These are phyloP conservation scores for Pyrenopolyporus hunteri DNA, from an alignment of 495 filamentous ascomycete genomes.

Conservation along the genomic window DNA sequence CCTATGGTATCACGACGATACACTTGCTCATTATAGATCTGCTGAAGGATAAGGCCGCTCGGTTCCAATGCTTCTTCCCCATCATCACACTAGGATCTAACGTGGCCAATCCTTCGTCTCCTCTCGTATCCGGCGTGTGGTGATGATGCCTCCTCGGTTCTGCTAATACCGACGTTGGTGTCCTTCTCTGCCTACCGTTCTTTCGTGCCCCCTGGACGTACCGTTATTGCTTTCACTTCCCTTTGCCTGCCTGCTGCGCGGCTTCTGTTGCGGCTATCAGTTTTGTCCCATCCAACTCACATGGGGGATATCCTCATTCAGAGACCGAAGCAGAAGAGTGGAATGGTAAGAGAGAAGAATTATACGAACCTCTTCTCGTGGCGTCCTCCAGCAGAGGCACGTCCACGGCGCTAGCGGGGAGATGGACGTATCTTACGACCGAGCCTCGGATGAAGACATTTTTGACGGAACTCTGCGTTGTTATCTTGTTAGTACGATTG, in stretches of 20 bases:
- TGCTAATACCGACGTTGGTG: not conserved
- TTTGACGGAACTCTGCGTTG: conserved; percentile 74
- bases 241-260: conserved; percentile 51
- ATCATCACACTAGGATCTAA: not conserved
- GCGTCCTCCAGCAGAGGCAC: conserved; percentile 93
- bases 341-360: not conserved
- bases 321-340: too few species aligned
- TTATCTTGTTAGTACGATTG: conserved; percentile 1
- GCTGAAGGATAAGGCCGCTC: not conserved
- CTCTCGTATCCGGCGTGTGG: not conserved
- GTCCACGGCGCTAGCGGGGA: conserved; percentile 87
- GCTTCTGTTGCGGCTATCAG: conserved; percentile 45
- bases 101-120: not conserved
- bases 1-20: not conserved
- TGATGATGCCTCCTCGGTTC: not conserved
- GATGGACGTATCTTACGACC: conserved; percentile 93
- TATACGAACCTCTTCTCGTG: conserved; percentile 80
- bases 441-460: conserved; percentile 98
- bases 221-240: conserved; percentile 41
- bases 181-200: not conserved
- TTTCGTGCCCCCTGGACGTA: not conserved
- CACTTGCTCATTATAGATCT: not conserved
- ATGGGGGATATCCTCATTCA: too few species aligned
- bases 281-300: not conserved
- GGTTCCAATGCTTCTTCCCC: not conserved